These are phyloP conservation scores for Pyrenochaeta sp. DNA, from an alignment of 2,329 filamentous ascomycete species.

Conservation along the genomic window DNA sequence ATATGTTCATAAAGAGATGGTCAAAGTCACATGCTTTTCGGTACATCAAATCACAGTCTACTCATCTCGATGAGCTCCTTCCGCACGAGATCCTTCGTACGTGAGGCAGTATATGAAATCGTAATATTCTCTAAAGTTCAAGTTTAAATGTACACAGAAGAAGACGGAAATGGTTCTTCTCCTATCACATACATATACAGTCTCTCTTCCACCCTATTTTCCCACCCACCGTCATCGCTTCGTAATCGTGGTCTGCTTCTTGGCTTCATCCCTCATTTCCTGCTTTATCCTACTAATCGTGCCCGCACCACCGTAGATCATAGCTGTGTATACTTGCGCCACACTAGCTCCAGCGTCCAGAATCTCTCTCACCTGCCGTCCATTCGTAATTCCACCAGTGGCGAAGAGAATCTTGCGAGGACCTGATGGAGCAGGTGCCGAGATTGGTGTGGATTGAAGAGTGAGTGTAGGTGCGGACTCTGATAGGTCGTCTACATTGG, in stretches of 20 bases:
- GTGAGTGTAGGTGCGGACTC: conserved; percentile 39
- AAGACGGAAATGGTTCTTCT: not conserved
- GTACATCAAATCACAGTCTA: no score
- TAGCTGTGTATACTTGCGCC: conserved; percentile 88
- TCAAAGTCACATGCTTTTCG: not conserved
- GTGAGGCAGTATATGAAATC: not conserved
- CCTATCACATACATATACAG: not conserved
- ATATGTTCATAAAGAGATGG: not conserved
- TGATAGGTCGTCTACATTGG: conserved; percentile 41
- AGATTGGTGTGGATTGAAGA: conserved; percentile 23
- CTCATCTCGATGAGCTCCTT: no score
- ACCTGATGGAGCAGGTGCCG: conserved; percentile 33
- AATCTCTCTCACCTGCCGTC: conserved; percentile 80
- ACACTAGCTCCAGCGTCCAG: conserved; percentile 89
- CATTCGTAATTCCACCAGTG: conserved; percentile 90
- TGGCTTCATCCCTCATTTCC: conserved; percentile 57
- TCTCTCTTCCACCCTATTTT: not conserved
- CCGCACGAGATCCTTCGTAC: no score
- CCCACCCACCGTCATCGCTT: conserved; percentile 11
- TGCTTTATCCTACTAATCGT: conserved; percentile 64
- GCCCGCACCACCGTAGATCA: conserved; percentile 70
- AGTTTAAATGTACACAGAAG: not conserved
- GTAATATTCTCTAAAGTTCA: not conserved
- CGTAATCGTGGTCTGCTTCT: conserved; percentile 31
- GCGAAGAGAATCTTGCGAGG: conserved; percentile 85